phyloP scores from a whole-genome alignment of 179 eudicot species.

The Gypsophila paniculata region DNA sequence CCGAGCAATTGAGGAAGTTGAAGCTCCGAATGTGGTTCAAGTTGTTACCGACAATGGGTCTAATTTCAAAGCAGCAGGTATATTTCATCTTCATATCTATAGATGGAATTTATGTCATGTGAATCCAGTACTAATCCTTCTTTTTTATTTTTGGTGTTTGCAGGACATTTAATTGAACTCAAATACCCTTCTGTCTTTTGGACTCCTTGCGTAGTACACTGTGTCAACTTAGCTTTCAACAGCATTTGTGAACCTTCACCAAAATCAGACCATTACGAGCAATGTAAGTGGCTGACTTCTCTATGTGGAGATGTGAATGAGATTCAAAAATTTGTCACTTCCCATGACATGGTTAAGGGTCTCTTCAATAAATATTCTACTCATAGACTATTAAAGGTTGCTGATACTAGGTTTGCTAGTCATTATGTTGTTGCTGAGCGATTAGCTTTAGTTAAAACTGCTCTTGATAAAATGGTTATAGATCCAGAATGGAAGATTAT shows the following conservation, averaged over 20 bases:
- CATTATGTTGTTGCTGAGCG: background rate
- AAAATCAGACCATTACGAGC: background rate
- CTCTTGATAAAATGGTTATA: background rate
- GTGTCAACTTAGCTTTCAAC: background rate
- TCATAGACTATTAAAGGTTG: background rate
- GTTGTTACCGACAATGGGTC: slow-evolving; percentile 3
- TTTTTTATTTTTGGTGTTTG: background rate
- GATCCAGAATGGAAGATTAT: background rate
- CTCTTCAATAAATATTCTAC: background rate
- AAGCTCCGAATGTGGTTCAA: background rate
- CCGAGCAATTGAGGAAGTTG: background rate
- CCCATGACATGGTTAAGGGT: background rate
- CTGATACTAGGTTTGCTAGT: background rate
- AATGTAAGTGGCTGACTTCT: background rate
- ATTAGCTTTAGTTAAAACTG: background rate
- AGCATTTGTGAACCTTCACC: background rate
- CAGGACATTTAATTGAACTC: background rate
- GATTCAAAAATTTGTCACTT: background rate
- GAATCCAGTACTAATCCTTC: too few relatives aligned
- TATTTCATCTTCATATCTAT: background rate
- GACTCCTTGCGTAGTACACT: slow-evolving; percentile 8
- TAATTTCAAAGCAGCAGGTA: slow-evolving; percentile 2
- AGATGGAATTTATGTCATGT: too few relatives aligned
- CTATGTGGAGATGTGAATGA: background rate
- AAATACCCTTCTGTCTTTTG: background rate